phyloP scores from a whole-genome alignment of 305 asterid species.

The Fraxinus velutina region DNA sequence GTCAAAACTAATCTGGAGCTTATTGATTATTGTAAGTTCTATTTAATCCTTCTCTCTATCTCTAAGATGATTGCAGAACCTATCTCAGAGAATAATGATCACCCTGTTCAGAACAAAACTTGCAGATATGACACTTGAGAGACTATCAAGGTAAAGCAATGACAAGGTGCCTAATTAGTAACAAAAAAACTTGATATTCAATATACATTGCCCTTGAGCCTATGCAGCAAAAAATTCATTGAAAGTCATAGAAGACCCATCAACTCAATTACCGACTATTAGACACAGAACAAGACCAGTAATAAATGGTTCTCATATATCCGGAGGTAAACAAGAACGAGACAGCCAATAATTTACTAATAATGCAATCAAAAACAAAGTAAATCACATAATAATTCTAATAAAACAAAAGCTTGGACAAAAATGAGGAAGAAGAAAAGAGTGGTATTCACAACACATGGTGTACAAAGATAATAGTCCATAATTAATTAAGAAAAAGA shows the following conservation, averaged over 20 bases:
- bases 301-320: not conserved
- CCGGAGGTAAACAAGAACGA: not conserved
- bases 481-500: slow-evolving; percentile 9
- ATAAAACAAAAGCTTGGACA: not conserved
- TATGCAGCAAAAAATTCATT: not conserved
- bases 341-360: not conserved
- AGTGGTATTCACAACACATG: not conserved
- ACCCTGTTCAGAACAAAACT: not conserved
- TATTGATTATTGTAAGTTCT: not conserved
- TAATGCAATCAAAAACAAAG: not conserved
- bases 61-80: not conserved
- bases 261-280: not conserved
- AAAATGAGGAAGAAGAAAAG: not conserved
- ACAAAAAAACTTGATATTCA: not conserved
- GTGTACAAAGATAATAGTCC: slow-evolving; percentile 5
- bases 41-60: not conserved
- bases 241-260: not conserved
- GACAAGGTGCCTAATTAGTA: not conserved
- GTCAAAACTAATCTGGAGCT: not conserved
- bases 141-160: not conserved
- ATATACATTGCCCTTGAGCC: not conserved
- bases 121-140: not conserved
- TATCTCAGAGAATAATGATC: not conserved
- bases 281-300: slow-evolving; percentile 4
- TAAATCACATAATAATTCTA: not conserved